A percentile compares a stretch with the other conserved stretches of the same genome.
These are phyloP conservation scores for Colletotrichum camelliae DNA, from an alignment of 2,329 filamentous ascomycete genomes.

Conservation along the genomic window DNA sequence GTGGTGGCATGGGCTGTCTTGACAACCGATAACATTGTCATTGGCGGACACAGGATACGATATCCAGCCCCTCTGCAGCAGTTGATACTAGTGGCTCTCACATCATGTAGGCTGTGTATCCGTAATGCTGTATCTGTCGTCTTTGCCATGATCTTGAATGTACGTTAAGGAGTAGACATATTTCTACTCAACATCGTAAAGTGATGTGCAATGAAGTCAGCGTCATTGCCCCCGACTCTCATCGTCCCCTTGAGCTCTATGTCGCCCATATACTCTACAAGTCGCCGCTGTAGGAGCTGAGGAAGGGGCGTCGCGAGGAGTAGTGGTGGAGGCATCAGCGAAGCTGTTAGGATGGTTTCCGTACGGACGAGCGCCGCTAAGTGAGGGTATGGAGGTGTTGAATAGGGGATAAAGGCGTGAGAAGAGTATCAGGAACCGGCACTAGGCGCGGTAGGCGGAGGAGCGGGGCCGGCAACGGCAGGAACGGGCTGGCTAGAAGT, in stretches of 20 bases:
- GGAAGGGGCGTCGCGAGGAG: neutral
- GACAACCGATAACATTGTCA: neutral
- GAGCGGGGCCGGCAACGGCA: neutral
- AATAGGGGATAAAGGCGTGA: too few relatives aligned
- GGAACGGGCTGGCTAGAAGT: neutral
- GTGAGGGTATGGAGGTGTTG: neutral
- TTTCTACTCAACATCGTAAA: neutral
- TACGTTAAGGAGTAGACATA: fast-evolving
- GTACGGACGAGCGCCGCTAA: fast-evolving
- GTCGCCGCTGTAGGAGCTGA: neutral
- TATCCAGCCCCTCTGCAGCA: neutral
- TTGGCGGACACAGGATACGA: neutral
- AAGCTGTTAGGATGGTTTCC: fast-evolving
- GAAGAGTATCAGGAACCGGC: neutral
- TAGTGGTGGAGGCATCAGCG: neutral
- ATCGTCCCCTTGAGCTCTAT: neutral
- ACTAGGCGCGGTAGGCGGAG: too few relatives aligned
- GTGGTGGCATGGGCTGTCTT: neutral
- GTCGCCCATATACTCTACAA: neutral
- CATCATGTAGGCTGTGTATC: neutral
- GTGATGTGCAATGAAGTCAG: neutral
- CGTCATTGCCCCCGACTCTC: neutral
- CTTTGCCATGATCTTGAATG: neutral
- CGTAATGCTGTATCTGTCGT: neutral
- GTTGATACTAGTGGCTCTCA: neutral